Evolutionary conservation across 2,329 filamentous ascomycete genomes (phyloP).

Genomic region (Diaporthe ilicicola): DNA sequence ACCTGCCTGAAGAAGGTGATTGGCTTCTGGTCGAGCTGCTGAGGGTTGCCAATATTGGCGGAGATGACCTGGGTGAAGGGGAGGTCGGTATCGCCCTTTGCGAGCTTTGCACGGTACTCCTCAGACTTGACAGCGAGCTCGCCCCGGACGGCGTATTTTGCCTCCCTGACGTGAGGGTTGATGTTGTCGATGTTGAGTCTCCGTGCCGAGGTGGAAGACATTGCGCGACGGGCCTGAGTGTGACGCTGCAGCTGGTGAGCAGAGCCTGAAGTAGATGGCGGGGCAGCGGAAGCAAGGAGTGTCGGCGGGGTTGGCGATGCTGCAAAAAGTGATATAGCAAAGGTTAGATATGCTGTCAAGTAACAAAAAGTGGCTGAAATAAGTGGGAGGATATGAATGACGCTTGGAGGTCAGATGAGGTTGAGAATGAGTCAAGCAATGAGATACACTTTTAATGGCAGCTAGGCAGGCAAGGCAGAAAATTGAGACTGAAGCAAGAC

Average conservation of each 20-base stretch:
- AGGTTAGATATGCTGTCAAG: neutral
- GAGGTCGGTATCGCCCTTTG: slow-evolving; percentile 66
- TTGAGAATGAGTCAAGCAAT: slow-evolving; percentile 15
- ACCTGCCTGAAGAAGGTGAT: slow-evolving; percentile 99
- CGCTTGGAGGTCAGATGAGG: neutral
- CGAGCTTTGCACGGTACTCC: slow-evolving; percentile 81
- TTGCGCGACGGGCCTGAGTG: slow-evolving; percentile 39
- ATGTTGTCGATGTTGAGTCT: slow-evolving; percentile 84
- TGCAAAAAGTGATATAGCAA: slow-evolving; percentile 23
- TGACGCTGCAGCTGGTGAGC: slow-evolving; percentile 33
- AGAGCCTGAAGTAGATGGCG: slow-evolving; percentile 27
- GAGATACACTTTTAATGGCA: neutral
- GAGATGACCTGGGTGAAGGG: slow-evolving; percentile 93
- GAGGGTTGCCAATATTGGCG: slow-evolving; percentile 98
- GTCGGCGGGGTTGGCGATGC: slow-evolving; percentile 25
- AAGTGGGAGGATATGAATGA: neutral
- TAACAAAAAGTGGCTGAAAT: neutral
- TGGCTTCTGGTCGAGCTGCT: slow-evolving; percentile 98
- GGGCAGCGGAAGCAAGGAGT: slow-evolving; percentile 30
- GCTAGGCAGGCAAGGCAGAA: slow-evolving; percentile 12
- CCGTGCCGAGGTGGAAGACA: slow-evolving; percentile 48
- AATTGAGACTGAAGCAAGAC: neutral
- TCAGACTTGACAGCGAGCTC: slow-evolving; percentile 95
- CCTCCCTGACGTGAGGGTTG: slow-evolving; percentile 86
- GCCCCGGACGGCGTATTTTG: slow-evolving; percentile 95